These are phyloP conservation scores for Truncatella angustata DNA, from an alignment of 2,329 filamentous ascomycete species.

Conservation along the genomic window DNA sequence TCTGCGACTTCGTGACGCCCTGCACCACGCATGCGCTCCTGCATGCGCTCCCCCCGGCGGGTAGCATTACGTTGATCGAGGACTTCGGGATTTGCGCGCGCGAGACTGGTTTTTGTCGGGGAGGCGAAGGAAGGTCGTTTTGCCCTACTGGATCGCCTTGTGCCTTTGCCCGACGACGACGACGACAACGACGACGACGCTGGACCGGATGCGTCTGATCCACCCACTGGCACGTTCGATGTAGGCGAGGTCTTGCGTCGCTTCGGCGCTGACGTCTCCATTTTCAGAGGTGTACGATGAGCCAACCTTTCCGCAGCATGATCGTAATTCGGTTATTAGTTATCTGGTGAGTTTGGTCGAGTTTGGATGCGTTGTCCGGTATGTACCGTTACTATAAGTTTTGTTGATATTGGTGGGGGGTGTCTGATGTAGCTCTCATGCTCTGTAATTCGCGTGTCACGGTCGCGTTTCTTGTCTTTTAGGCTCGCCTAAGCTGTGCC, in stretches of 20 bases:
- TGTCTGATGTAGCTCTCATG: no score
- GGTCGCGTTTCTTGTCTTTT: no score
- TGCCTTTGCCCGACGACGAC: slow-evolving; percentile 14
- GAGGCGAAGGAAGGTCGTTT: slow-evolving; percentile 60
- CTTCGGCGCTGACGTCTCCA: slow-evolving; percentile 62
- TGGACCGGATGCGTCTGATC: slow-evolving; percentile 11
- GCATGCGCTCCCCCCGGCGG: slow-evolving; percentile 63
- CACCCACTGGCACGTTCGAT: slow-evolving; percentile 37
- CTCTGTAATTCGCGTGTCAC: no score
- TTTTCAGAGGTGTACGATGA: slow-evolving; percentile 17
- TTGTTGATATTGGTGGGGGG: no score
- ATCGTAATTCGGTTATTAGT: no score
- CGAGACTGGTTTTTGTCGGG: slow-evolving; percentile 64
- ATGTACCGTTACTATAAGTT: no score
- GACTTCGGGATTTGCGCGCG: slow-evolving; percentile 59
- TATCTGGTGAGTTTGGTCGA: no score
- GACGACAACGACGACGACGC: no score
- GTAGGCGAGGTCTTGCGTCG: slow-evolving; percentile 61
- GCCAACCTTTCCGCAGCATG: no score
- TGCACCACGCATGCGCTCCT: slow-evolving; percentile 63
- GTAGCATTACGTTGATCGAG: slow-evolving; percentile 45
- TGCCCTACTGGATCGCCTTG: slow-evolving; percentile 23
- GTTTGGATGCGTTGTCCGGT: no score
- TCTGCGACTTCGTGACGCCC: slow-evolving; percentile 61
- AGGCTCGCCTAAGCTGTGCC: no score